Conservation (phyloP, 2,329 filamentous ascomycete species). For the Penicillium olsonii region DNA sequence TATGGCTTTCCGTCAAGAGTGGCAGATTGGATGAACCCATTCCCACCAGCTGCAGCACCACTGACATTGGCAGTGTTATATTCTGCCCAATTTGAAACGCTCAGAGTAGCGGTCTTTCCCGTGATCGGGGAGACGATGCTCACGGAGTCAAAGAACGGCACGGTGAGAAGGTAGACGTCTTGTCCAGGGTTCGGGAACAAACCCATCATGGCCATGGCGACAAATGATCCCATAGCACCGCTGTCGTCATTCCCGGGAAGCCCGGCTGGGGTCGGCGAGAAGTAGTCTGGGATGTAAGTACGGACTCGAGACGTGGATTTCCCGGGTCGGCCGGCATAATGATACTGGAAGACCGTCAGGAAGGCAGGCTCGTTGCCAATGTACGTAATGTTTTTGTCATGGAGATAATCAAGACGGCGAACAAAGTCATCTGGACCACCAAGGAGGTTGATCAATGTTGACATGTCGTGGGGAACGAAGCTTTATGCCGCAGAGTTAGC, state of each 20-base stretch:
- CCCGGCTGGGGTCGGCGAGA: constrained; percentile 57
- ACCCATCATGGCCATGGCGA: constrained; percentile 68
- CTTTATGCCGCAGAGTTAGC: constrained; percentile 30
- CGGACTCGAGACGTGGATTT: constrained; percentile 55
- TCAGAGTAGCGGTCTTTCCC: constrained; percentile 60
- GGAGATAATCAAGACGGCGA: constrained; percentile 63
- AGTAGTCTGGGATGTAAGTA: constrained; percentile 64
- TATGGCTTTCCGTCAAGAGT: constrained; percentile 63
- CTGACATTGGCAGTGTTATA: constrained; percentile 49
- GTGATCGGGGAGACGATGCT: constrained; percentile 60
- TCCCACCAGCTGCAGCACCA: constrained; percentile 56
- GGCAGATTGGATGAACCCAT: constrained; percentile 67
- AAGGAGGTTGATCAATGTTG: constrained; percentile 57
- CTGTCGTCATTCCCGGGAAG: constrained; percentile 70
- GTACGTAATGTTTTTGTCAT: constrained; percentile 64
- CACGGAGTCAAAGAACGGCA: constrained; percentile 66
- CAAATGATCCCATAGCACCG: constrained; percentile 69
- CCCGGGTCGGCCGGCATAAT: constrained; percentile 66
- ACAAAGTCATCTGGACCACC: constrained; percentile 60
- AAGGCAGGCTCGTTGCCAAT: constrained; percentile 67
- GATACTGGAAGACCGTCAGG: constrained; percentile 67
- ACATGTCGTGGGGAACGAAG: constrained; percentile 57
- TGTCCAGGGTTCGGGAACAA: constrained; percentile 69
- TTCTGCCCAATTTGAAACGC: constrained; percentile 53
- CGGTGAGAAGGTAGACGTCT: constrained; percentile 67